Evolutionary conservation across 2,329 filamentous ascomycete genomes (phyloP).

Genomic region (Phoma herbarum): DNA sequence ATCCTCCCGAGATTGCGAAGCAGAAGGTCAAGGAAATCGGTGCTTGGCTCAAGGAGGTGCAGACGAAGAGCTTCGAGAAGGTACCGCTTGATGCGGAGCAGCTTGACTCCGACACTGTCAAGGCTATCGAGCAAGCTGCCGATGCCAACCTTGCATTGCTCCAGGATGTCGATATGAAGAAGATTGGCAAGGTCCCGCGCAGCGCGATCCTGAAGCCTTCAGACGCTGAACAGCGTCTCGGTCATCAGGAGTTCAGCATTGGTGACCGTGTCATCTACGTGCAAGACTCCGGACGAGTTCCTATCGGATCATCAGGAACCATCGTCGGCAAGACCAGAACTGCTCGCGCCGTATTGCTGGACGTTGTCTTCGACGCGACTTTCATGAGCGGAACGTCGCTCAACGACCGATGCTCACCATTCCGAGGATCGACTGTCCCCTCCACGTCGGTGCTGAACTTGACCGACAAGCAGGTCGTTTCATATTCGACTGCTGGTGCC

Average conservation of each 20-base stretch:
- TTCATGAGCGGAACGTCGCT: constrained; percentile 98
- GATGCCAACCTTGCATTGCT: constrained; percentile 59
- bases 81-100: constrained; percentile 98
- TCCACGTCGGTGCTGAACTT: constrained; percentile 90
- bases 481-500: constrained; percentile 65
- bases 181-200: constrained; percentile 81
- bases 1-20: constrained; percentile 75
- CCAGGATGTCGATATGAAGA: constrained; percentile 65
- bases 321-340: constrained; percentile 95
- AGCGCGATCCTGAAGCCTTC: constrained; percentile 89
- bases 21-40: constrained; percentile 91
- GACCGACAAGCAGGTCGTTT: constrained; percentile 80
- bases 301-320: constrained; percentile 89
- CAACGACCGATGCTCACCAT: constrained; percentile 87
- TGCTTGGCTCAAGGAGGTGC: constrained; percentile 89
- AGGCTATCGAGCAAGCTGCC: constrained; percentile 78
- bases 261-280: constrained; percentile 95
- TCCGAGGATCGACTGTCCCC: constrained; percentile 92
- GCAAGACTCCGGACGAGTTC: constrained; percentile 91
- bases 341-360: constrained; percentile 80
- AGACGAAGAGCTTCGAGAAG: constrained; percentile 90
- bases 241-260: constrained; percentile 81
- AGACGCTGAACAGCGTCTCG: constrained; percentile 92
- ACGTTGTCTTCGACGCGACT: constrained; percentile 90
- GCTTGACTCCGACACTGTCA: constrained; percentile 89